phyloP scores from a whole-genome alignment of 192 early-diverging fungal genomes.

The Mortierella antarctica region DNA sequence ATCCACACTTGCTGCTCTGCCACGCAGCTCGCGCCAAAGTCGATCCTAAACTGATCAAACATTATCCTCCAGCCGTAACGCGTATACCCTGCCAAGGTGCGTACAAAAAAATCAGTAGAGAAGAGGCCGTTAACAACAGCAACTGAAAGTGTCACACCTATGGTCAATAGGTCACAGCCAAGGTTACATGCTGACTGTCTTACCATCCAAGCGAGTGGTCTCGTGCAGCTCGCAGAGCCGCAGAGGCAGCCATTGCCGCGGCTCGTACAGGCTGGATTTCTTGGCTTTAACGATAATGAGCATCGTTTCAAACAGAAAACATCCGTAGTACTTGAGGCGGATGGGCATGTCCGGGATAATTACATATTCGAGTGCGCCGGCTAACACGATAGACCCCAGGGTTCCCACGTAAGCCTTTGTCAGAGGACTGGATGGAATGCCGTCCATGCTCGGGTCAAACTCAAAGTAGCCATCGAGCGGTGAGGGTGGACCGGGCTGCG shows the following conservation, averaged over 20 bases:
- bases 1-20: conserved; percentile 70
- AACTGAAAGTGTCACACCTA: background rate
- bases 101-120: background rate
- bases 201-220: conserved; percentile 40
- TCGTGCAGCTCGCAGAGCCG: conserved; percentile 69
- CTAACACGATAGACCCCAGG: conserved; percentile 54
- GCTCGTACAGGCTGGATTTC: conserved; percentile 59
- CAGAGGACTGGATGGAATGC: conserved; percentile 18
- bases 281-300: conserved; percentile 68
- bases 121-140: background rate
- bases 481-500: background rate
- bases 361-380: conserved; percentile 60
- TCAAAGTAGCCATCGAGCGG: conserved; percentile 7
- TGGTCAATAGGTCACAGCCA: conserved; percentile 6
- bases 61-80: conserved; percentile 44
- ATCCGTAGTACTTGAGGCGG: conserved; percentile 66
- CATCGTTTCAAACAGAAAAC: conserved; percentile 70
- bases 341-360: conserved; percentile 45
- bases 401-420: conserved; percentile 44
- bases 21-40: conserved; percentile 63
- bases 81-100: conserved; percentile 23
- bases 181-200: background rate
- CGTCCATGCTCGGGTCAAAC: conserved; percentile 5
- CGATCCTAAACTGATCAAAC: conserved; percentile 56
- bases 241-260: conserved; percentile 76